phyloP scores from a whole-genome alignment of 768 basidiomycete species.

The Tylopilus sp. region DNA sequence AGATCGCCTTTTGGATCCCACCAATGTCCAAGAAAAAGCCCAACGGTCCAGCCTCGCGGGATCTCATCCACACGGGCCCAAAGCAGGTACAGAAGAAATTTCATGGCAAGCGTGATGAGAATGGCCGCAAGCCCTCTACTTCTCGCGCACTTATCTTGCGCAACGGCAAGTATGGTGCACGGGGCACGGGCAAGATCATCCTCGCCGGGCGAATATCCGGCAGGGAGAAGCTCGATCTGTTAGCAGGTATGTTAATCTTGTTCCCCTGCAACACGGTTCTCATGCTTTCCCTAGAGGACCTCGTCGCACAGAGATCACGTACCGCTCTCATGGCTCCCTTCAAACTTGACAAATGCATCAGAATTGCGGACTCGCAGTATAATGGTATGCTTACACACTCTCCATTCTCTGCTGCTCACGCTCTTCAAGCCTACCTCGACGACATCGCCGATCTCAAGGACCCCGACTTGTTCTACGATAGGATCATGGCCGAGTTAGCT shows the following conservation, averaged over 20 bases:
- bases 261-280: neutral
- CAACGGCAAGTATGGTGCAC: conserved; percentile 70
- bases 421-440: conserved; percentile 56
- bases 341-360: conserved; percentile 56
- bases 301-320: conserved; percentile 48
- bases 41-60: conserved; percentile 26
- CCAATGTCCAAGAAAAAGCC: conserved; percentile 34
- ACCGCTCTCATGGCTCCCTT: conserved; percentile 64
- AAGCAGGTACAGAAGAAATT: conserved; percentile 41
- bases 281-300: conserved; percentile 52
- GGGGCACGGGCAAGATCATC: conserved; percentile 66
- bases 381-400: conserved; percentile 45
- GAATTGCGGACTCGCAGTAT: conserved; percentile 71
- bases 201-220: conserved; percentile 61
- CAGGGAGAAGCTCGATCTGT: conserved; percentile 74
- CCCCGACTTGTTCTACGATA: conserved; percentile 54
- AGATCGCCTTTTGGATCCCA: neutral
- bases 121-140: conserved; percentile 59
- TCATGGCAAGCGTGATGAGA: conserved; percentile 42
- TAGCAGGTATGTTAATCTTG: conserved; percentile 52
- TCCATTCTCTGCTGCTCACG: conserved; percentile 9
- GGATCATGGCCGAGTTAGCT: conserved; percentile 54
- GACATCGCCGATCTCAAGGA: conserved; percentile 68
- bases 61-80: conserved; percentile 55
- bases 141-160: conserved; percentile 70